Percentiles rank a stretch among this genome's conserved stretches.
phyloP scores from a whole-genome alignment of 1,139 yeast species.

The Geotrichum cucujoidarum region DNA sequence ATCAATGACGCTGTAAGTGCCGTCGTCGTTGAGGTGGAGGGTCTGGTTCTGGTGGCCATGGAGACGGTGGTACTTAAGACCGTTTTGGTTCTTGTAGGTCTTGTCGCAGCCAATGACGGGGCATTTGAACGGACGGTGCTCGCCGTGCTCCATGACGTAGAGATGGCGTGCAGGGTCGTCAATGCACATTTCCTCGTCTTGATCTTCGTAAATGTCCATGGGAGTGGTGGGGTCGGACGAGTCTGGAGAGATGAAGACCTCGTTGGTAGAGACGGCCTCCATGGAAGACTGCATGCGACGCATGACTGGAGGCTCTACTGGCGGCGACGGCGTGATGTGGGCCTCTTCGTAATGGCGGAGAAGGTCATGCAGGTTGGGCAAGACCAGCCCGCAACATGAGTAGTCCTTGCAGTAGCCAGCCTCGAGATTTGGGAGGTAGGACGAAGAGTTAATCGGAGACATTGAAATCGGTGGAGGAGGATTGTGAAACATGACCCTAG shows the following conservation, averaged over 20 bases:
- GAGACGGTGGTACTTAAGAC: slow-evolving; percentile 87
- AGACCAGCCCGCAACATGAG: slow-evolving; percentile 86
- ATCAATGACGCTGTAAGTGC: slow-evolving; percentile 85
- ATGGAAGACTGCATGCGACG: slow-evolving; percentile 37
- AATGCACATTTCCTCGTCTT: slow-evolving; percentile 27
- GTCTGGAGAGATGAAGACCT: slow-evolving; percentile 59
- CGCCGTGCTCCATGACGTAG: slow-evolving; percentile 87
- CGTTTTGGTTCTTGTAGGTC: slow-evolving; percentile 95
- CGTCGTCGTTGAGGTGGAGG: slow-evolving; percentile 87
- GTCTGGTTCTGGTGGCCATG: slow-evolving; percentile 98
- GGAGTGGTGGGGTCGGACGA: slow-evolving; percentile 30
- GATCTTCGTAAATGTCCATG: slow-evolving; percentile 32
- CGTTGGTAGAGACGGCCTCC: slow-evolving; percentile 82
- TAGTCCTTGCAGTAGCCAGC: slow-evolving; percentile 96
- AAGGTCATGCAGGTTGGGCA: slow-evolving; percentile 90
- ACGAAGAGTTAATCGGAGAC: slow-evolving; percentile 58
- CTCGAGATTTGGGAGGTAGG: slow-evolving; percentile 85
- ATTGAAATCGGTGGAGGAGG: slow-evolving; percentile 31
- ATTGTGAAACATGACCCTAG: slow-evolving; percentile 33
- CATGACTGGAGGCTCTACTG: slow-evolving; percentile 45
- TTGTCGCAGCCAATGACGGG: slow-evolving; percentile 98
- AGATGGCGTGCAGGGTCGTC: slow-evolving; percentile 87
- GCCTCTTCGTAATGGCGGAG: slow-evolving; percentile 95
- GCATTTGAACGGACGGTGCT: slow-evolving; percentile 92
- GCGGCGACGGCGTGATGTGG: slow-evolving; percentile 68